phyloP scores from a whole-genome alignment of 148 eudicot genomes.

The Agrostemma githago region DNA sequence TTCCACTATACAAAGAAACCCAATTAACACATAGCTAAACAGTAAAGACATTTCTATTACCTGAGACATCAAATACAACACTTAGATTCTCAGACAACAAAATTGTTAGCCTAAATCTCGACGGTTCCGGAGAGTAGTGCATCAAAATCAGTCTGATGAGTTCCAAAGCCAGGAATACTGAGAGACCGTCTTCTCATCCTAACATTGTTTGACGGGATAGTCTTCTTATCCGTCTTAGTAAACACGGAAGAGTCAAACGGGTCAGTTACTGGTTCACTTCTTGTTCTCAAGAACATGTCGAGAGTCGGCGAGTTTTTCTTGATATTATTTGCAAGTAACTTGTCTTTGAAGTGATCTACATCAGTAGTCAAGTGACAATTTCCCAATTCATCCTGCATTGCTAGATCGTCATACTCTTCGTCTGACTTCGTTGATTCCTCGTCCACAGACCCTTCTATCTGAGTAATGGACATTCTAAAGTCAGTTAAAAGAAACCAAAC shows the following conservation, averaged over 20 bases:
- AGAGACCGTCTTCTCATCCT: slow-evolving; percentile 56
- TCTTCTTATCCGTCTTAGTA: slow-evolving; percentile 37
- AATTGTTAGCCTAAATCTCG: slow-evolving; percentile 8
- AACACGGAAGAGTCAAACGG: slow-evolving; percentile 19
- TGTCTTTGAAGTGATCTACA: slow-evolving; percentile 31
- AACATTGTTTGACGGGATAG: slow-evolving; percentile 22
- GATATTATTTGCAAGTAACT: slow-evolving; percentile 18
- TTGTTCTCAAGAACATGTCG: slow-evolving; percentile 45
- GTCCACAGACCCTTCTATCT: slow-evolving; percentile 96
- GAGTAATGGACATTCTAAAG: slow-evolving; percentile 4
- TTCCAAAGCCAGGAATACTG: slow-evolving; percentile 54
- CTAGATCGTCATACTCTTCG: slow-evolving; percentile 88
- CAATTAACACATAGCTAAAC: not conserved
- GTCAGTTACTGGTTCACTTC: slow-evolving; percentile 42
- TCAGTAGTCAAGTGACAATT: slow-evolving; percentile 47
- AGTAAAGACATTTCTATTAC: not conserved
- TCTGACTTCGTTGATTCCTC: slow-evolving; percentile 86
- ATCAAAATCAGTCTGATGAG: slow-evolving; percentile 30
- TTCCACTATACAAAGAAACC: not conserved
- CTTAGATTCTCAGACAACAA: not conserved
- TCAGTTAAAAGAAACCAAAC: not conserved
- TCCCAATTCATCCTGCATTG: slow-evolving; percentile 65
- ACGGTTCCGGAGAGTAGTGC: slow-evolving; percentile 16
- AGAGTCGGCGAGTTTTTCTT: slow-evolving; percentile 33
- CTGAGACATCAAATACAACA: too few relatives aligned